Base-by-base conservation (phyloP, 176 grass and related monocot species). In the Ananas comosus region DNA sequence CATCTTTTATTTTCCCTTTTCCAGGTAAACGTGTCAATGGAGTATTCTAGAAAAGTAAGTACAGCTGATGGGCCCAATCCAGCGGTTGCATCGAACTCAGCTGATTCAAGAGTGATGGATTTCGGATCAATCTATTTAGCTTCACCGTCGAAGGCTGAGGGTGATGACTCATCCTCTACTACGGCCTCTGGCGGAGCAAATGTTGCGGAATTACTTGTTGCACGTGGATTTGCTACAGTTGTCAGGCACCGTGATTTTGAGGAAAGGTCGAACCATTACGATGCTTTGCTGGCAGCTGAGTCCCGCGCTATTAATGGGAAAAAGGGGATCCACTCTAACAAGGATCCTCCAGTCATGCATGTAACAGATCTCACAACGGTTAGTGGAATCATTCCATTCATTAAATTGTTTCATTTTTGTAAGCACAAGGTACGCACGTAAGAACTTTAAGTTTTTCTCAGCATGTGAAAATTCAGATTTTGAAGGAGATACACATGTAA, bases 181-280 rank as follows among this genome's bases (percentile, higher is more conserved):
- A 71, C 67, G 0, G 72, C 77, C 49, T 48, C 84, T 50, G 65
- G 69, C 51, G 87, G 80, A 63, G 74, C 84, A 67, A 99, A 99
- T 86, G 12, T 99, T 58, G 94, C 84, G 56, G 94, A 99, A 27
- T 79, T 93, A 82, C 66, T 99, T 67, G 86, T 99, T 58, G 83
- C 84, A 51, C 75, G 89, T 64, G 94, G 94, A 11, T 93, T 99
- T 69, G 94, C 82, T 53, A 77, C 51, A 57, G 83, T 79, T 67
- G 82, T 91, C 14, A 99, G 86, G 74, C 94, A 93, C 70, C 84
- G 94, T 13, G 94, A 99, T 58, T 99, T 93, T 7, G 94, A 99
- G 64, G 94, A 99, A 72, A 83, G 94, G 17, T 99, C 94, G 11
- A 91, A 92, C 69, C 85, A 99, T 70, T 99, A 82, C 71, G 94